Conservation (phyloP, 192 early-diverging fungal genomes). For the Jimgerdemannia flammicorona region DNA sequence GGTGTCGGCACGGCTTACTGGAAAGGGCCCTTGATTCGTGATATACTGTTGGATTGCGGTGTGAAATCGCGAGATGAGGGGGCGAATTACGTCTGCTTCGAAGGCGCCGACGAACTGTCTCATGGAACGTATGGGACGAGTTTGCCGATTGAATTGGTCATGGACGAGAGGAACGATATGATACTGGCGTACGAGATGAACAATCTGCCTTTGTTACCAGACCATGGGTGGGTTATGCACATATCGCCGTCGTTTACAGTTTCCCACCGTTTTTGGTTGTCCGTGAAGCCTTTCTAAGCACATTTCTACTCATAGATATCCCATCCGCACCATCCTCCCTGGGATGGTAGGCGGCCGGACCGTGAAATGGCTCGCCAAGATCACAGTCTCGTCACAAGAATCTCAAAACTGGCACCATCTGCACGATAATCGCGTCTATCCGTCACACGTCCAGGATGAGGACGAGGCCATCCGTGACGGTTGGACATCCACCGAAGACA, state of each 20-base stretch:
- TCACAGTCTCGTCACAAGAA: constrained; percentile 54
- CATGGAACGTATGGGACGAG: constrained; percentile 77
- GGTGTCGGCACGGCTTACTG: no score
- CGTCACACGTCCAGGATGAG: constrained; percentile 56
- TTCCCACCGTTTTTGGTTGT: no score
- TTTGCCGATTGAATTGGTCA: constrained; percentile 56
- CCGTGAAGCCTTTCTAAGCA: no score
- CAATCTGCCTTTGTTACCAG: constrained; percentile 61
- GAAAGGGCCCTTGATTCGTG: no score
- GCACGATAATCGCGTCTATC: constrained; percentile 83
- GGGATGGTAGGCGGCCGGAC: constrained; percentile 88
- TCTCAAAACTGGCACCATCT: constrained; percentile 72
- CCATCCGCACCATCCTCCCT: constrained; percentile 83
- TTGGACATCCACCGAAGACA: constrained; percentile 59
- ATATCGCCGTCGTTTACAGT: no score
- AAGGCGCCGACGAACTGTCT: constrained; percentile 55
- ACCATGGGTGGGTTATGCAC: constrained; percentile 64
- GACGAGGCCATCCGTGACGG: constrained; percentile 36
- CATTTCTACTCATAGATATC: constrained; percentile 15
- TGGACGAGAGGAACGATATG: constrained; percentile 68
- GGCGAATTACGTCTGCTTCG: background rate
- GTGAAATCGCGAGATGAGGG: no score
- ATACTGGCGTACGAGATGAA: constrained; percentile 82
- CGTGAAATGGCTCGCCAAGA: constrained; percentile 77
- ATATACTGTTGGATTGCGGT: no score